Base-by-base conservation (phyloP, 305 asterid species). In the Solanum aculeatissimum region DNA sequence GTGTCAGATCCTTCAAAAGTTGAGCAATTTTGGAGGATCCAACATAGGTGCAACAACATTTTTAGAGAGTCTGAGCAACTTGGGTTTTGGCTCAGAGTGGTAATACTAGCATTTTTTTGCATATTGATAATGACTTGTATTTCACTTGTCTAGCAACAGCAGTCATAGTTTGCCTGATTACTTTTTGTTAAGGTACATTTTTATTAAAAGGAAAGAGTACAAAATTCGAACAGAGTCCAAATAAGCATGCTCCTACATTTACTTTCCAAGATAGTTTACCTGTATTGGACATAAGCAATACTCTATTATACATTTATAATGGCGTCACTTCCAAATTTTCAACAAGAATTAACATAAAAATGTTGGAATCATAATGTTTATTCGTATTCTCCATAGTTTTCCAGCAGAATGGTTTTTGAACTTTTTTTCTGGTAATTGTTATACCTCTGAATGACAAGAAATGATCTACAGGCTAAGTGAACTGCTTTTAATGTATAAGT, bases 391-490 rank as follows among this genome's bases (percentile, higher is more conserved):
- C 95, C 99, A 68, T 89, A 92, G 93, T 86, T 79, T 89, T 91
- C 97, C 98, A 91, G 75, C 98, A 95, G 32, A 77, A 95, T 47
- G 99, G 98, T 55, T 91, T 94, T 6, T 88, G 89, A 94, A 92
- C 85, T 85, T 3, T 74, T 60, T 71, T 93, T 91, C 45, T 83
- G 84, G 3, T 77, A 77, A 77, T 70, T 70, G 95, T 91, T 27
- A 93, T 93, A 27, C 90, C 98, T 2, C 89, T 87, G 85, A 97
- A 93, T 0, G 98, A 97, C 83, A 74, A 43, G 89, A 32, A 85
- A 81, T 94, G 97, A 83, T 96, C 65, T 96, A 85, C 98, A 93
- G 7, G 98, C 92, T 3, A 96, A 84, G 74, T 94, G 97, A 83
- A 94, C 87, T 2, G 93, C 95, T 71, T 90, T 92, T 13, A 91